phyloP scores from a whole-genome alignment of 177 flowering plant genomes.

The Vitis hybrid region DNA sequence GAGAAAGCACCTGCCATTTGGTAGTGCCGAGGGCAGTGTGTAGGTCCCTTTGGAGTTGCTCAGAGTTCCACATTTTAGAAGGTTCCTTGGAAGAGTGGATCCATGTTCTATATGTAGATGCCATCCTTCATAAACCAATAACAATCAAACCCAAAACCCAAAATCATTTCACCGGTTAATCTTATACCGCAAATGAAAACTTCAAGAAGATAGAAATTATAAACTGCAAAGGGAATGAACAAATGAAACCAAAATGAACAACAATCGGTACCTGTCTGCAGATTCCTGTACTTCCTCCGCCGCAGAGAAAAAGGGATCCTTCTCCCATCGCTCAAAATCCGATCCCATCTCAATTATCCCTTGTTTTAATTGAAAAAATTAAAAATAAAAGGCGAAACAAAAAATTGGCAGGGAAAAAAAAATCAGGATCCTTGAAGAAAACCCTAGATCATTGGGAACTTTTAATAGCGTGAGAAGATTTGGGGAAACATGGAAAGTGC shows the following conservation, averaged over 20 bases:
- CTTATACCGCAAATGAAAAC: neutral
- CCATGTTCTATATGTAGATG: conserved; percentile 88
- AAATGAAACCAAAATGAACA: neutral
- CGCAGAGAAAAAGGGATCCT: conserved; percentile 88
- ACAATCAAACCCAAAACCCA: neutral
- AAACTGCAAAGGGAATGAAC: neutral
- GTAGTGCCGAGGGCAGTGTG: conserved; percentile 81
- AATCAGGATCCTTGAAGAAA: too few species aligned
- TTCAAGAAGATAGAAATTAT: neutral
- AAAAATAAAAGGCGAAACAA: too few species aligned
- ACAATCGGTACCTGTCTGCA: conserved; percentile 64
- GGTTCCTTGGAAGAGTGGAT: conserved; percentile 53
- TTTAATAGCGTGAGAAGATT: too few species aligned
- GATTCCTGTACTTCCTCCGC: conserved; percentile 98
- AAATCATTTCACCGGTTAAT: neutral
- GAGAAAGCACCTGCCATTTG: conserved; percentile 84
- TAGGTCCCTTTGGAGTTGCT: conserved; percentile 67
- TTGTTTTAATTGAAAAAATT: too few species aligned
- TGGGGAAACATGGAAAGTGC: too few species aligned
- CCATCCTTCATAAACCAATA: conserved; percentile 61
- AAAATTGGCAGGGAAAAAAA: too few species aligned
- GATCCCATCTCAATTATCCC: conserved; percentile 46
- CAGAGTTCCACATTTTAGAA: conserved; percentile 41
- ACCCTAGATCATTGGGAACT: too few species aligned
- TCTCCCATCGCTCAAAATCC: conserved; percentile 88